Evolutionary conservation across 148 eudicot species (phyloP).

Genomic region (Pouteria glomerata): DNA sequence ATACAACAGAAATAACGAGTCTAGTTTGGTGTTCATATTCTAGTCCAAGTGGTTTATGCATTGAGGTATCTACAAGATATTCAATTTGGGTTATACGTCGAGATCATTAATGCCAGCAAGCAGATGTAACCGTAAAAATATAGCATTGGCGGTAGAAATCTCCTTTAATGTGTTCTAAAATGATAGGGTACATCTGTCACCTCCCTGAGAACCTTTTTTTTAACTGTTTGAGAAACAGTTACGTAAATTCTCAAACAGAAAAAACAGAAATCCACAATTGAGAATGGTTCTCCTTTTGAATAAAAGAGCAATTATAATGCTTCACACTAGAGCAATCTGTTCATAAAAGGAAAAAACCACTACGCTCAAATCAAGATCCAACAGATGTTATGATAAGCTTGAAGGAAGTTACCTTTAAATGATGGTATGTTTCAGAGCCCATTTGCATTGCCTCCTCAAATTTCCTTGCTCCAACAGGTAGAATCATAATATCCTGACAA

Average conservation of each 20-base stretch:
- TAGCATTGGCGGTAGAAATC: background rate
- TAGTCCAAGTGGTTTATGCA: too few relatives aligned
- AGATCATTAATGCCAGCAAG: background rate
- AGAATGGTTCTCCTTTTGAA: background rate
- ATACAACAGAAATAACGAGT: too few relatives aligned
- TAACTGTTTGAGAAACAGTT: background rate
- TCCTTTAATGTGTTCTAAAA: background rate
- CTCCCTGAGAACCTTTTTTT: background rate
- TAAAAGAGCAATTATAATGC: background rate
- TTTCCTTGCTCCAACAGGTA: slow-evolving; percentile 80
- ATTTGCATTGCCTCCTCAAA: slow-evolving; percentile 89
- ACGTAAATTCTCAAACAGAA: background rate
- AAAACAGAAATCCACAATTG: background rate
- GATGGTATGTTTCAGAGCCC: slow-evolving; percentile 92
- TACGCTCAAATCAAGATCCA: background rate
- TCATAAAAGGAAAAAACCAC: background rate
- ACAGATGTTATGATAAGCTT: background rate
- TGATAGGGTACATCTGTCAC: background rate
- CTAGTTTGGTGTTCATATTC: too few relatives aligned
- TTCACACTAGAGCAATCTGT: background rate
- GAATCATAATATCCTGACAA: slow-evolving; percentile 74
- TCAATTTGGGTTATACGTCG: background rate
- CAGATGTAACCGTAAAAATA: background rate
- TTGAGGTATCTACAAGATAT: too few relatives aligned
- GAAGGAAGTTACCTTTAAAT: slow-evolving; percentile 55